phyloP scores from a whole-genome alignment of 176 grass and related monocot species.

The Oryza australiensis region DNA sequence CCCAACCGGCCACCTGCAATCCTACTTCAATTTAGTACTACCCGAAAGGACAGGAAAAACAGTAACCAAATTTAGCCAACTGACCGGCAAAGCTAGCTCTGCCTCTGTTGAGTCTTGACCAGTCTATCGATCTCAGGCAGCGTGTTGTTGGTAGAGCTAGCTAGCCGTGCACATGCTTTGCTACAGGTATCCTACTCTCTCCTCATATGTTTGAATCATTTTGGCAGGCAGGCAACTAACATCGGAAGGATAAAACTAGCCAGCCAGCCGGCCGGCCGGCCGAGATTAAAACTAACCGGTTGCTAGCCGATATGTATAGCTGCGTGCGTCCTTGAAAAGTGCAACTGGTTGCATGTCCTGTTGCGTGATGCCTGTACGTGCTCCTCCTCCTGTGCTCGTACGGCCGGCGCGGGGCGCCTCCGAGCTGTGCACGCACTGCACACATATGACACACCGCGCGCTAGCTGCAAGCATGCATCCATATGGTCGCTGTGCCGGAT shows the following conservation, averaged over 20 bases:
- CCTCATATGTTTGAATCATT: constrained; percentile 45
- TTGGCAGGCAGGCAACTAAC: not conserved
- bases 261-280: not conserved
- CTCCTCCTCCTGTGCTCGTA: not conserved
- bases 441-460: too few relatives aligned
- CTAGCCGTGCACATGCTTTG: not conserved
- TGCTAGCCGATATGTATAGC: not conserved
- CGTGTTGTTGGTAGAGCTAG: not conserved
- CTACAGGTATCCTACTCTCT: not conserved
- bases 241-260: constrained; percentile 32
- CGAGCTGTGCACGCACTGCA: not conserved
- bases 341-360: constrained; percentile 4
- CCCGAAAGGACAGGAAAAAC: not conserved
- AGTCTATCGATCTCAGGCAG: not conserved
- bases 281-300: not conserved
- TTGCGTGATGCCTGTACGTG: not conserved
- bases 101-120: not conserved
- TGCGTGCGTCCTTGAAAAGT: not conserved
- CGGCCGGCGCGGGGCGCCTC: not conserved
- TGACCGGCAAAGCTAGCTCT: not conserved
- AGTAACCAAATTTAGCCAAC: not conserved
- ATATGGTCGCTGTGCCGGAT: constrained; percentile 29
- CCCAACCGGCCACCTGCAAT: not conserved
- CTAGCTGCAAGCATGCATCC: not conserved
- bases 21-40: constrained; percentile 19